These are phyloP conservation scores for Aspergillus sp. DNA, from an alignment of 2,329 filamentous ascomycete species.

Conservation along the genomic window DNA sequence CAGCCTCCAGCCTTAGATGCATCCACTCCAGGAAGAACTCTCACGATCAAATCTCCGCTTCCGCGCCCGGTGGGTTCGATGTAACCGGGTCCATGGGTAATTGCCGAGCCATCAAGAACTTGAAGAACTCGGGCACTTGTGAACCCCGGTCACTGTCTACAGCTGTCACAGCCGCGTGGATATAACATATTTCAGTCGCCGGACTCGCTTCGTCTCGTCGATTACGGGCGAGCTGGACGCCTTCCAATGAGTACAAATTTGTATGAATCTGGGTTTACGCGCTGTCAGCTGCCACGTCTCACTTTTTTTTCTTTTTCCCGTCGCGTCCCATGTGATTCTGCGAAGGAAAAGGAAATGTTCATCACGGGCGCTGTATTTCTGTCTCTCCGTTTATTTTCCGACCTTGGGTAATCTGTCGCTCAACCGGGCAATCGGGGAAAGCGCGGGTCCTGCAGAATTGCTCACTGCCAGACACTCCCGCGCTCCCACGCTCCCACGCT, in stretches of 20 bases:
- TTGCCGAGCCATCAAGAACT: neutral
- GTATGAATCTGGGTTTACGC: neutral
- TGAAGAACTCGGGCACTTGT: neutral
- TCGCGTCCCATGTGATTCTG: neutral
- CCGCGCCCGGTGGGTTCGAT: neutral
- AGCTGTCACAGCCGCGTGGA: neutral
- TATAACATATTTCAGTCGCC: neutral
- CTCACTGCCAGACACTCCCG: neutral
- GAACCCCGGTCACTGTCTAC: neutral
- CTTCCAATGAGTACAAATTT: neutral
- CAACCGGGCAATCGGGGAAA: neutral
- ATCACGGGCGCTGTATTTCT: neutral
- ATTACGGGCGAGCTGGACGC: neutral
- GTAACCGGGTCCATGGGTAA: neutral
- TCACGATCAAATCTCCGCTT: neutral
- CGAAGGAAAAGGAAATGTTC: neutral
- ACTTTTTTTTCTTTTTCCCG: neutral
- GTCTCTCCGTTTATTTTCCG: neutral
- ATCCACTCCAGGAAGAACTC: neutral
- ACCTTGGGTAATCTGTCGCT: neutral
- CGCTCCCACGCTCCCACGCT: constrained; percentile 11
- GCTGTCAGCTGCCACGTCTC: neutral
- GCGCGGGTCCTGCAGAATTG: neutral
- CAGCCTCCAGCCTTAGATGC: neutral
- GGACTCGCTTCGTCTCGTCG: neutral